Evolutionary conservation across 2,329 filamentous ascomycete species (phyloP).

Genomic region (Rhynchosporium secalis): DNA sequence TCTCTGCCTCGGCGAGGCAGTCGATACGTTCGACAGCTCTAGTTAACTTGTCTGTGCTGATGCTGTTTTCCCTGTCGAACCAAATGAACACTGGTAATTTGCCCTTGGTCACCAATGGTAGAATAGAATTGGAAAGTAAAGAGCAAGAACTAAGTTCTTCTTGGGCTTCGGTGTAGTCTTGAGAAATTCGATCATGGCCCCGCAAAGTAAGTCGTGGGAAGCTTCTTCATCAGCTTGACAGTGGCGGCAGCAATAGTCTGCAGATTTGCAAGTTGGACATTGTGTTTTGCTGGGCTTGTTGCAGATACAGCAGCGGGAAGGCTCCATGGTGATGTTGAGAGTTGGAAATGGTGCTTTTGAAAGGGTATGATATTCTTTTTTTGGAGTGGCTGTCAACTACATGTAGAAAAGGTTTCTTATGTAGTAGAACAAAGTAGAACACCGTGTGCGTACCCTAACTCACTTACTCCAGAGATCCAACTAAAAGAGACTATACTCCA

Average conservation of each 20-base stretch:
- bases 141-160: background rate
- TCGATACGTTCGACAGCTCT: background rate
- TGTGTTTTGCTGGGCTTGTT: background rate
- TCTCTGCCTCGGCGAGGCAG: background rate
- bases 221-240: background rate
- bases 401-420: background rate
- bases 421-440: too few species aligned
- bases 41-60: background rate
- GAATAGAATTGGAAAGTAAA: background rate
- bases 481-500: too few species aligned
- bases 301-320: background rate
- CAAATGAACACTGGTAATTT: background rate
- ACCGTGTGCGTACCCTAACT: too few species aligned
- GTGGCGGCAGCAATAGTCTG: conserved; percentile 9
- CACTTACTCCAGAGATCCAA: too few species aligned
- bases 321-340: background rate
- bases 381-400: background rate
- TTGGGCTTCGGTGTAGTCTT: background rate
- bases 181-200: background rate
- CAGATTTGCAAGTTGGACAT: conserved; percentile 2
- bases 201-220: conserved; percentile 1
- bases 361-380: background rate
- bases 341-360: background rate
- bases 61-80: background rate
- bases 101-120: background rate